These are phyloP conservation scores for Pestalotiopsis sp. DNA, from an alignment of 2,329 filamentous ascomycete genomes.

Conservation along the genomic window DNA sequence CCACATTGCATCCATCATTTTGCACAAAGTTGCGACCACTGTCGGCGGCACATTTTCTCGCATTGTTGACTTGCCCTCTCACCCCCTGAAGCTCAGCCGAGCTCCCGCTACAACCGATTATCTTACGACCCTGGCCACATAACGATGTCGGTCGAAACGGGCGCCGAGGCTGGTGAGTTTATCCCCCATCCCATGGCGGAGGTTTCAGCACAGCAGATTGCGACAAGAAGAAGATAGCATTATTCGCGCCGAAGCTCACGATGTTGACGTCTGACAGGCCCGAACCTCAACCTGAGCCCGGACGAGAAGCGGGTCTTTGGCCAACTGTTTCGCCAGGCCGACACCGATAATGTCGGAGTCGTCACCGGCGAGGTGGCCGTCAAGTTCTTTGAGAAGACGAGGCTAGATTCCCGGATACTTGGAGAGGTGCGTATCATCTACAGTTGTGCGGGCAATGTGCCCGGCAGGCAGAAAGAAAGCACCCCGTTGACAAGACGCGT, in stretches of 20 bases:
- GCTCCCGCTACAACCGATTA: slow-evolving; percentile 23
- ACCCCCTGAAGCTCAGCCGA: slow-evolving; percentile 17
- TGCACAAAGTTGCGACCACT: neutral
- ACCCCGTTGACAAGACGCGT: neutral
- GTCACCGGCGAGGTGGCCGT: slow-evolving; percentile 96
- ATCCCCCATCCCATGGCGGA: neutral
- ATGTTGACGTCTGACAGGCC: slow-evolving; percentile 45
- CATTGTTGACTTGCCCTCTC: neutral
- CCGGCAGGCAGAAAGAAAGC: neutral
- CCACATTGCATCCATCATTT: neutral
- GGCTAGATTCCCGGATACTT: slow-evolving; percentile 80
- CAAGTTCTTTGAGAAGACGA: slow-evolving; percentile 97
- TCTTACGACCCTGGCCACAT: slow-evolving; percentile 28
- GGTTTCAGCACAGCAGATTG: neutral
- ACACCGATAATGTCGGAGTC: slow-evolving; percentile 88
- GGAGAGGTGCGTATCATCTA: slow-evolving; percentile 69
- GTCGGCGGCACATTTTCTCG: neutral
- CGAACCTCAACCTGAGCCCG: slow-evolving; percentile 80
- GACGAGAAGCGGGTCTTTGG: slow-evolving; percentile 95
- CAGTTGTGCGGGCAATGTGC: neutral
- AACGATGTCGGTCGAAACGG: slow-evolving; percentile 33
- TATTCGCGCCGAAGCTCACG: slow-evolving; percentile 20
- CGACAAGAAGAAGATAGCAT: neutral
- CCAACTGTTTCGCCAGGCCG: slow-evolving; percentile 90
- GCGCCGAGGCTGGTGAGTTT: slow-evolving; percentile 21